phyloP scores from a whole-genome alignment of 495 filamentous ascomycete species.

The Daldinia concentrica region DNA sequence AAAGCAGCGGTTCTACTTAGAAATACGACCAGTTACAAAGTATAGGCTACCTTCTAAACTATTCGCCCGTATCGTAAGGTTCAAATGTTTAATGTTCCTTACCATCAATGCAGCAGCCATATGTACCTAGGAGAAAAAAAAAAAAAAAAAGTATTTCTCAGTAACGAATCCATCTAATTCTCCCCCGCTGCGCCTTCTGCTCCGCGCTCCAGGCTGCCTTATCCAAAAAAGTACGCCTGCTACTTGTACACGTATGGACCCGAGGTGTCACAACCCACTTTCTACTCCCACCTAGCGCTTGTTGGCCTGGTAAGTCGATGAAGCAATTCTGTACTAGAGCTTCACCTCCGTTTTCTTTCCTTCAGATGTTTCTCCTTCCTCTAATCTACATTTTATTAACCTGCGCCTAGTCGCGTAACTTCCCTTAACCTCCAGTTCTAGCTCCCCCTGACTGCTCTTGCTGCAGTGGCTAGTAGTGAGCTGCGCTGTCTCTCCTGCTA shows the following conservation, averaged over 20 bases:
- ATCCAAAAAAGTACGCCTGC: not conserved
- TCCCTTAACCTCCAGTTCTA: not conserved
- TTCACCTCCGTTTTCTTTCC: slow-evolving; percentile 30
- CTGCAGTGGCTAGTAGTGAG: slow-evolving; percentile 15
- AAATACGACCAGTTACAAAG: not conserved
- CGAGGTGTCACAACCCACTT: slow-evolving; percentile 41
- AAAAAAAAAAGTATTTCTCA: too few relatives aligned
- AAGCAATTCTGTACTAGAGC: slow-evolving; percentile 39
- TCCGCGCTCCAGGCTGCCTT: slow-evolving; percentile 13
- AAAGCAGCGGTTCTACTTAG: not conserved
- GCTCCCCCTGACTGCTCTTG: slow-evolving; percentile 17
- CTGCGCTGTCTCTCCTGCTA: slow-evolving; percentile 10
- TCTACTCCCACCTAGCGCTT: slow-evolving; percentile 21
- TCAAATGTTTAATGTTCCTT: not conserved
- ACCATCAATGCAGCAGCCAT: not conserved
- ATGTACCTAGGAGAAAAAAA: not conserved
- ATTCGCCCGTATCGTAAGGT: not conserved
- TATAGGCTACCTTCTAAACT: slow-evolving; percentile 7
- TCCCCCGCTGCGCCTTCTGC: slow-evolving; percentile 9
- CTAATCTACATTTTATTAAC: slow-evolving; percentile 6
- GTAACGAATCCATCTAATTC: not conserved
- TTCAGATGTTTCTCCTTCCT: slow-evolving; percentile 12
- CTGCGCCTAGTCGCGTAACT: slow-evolving; percentile 30
- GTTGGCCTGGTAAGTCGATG: slow-evolving; percentile 30
- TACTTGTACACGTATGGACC: slow-evolving; percentile 37